phyloP scores from a whole-genome alignment of 225 moss, liverwort and hornwort genomes.

The Antitrichia curtipendula region DNA sequence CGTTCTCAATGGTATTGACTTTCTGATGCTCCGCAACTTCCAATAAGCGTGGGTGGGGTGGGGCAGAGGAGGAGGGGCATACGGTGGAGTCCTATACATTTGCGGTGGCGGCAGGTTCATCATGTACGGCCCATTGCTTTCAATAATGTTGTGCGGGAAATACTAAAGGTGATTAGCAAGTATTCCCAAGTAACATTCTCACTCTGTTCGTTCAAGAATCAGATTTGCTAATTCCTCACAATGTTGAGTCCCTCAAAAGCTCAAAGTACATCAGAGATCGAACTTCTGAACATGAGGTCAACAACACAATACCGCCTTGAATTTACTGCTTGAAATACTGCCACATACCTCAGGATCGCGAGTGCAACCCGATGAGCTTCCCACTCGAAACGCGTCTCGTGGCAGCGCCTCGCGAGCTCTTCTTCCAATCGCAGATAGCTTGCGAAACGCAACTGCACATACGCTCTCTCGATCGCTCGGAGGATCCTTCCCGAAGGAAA shows the following conservation, averaged over 20 bases:
- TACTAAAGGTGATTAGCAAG: constrained; percentile 7
- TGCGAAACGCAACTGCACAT: neutral
- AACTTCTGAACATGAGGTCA: neutral
- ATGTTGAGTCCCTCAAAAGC: neutral
- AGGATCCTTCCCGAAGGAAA: neutral
- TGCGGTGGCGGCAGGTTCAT: constrained; percentile 50
- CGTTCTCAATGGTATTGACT: constrained; percentile 79
- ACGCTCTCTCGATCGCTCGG: neutral
- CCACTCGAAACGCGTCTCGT: neutral
- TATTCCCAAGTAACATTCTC: no score
- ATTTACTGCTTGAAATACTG: neutral
- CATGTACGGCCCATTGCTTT: constrained; percentile 68
- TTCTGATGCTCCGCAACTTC: constrained; percentile 64
- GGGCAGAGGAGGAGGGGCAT: constrained; percentile 10
- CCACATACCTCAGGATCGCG: neutral
- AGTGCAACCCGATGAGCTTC: neutral
- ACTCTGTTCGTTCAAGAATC: neutral
- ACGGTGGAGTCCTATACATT: constrained; percentile 35
- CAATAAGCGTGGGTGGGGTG: neutral
- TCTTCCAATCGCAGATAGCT: neutral
- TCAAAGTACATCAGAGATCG: neutral
- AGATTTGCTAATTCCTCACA: neutral
- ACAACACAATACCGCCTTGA: neutral
- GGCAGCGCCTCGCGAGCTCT: neutral
- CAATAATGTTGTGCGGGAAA: constrained; percentile 30